Base-by-base conservation (phyloP, 2,329 filamentous ascomycete species). In the Clonostachys rosea region DNA sequence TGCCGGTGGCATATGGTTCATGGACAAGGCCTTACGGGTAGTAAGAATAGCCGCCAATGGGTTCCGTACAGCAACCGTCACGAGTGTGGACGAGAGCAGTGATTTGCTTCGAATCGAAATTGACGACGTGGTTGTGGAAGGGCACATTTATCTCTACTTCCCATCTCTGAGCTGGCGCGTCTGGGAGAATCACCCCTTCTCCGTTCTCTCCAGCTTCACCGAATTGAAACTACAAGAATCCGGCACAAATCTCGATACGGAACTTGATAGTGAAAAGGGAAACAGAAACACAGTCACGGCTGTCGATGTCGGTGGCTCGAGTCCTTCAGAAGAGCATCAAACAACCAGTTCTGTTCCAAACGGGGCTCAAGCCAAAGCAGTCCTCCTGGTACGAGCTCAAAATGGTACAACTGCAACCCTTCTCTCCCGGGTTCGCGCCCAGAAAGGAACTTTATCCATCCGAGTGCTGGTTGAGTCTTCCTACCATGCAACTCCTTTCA, bases 171-270 rank as follows among this genome's bases (percentile, higher is more conserved):
- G 55, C 35, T 66, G 66, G 64, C 51, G 56, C 2, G 53, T 68
- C 45, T 68, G 65, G 65, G 64, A 67, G 42, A 65, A 52, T 17
- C 65, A 68, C 41, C 65, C 66, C 5, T 65, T 68, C 45, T 67
- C 63, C 0, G 59, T 66, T 42, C 4, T 41, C 18, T 43, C 47
- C 14, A 36, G 13, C 36, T 49, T 48, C 34, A 30, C 24, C 24
- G 24, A 30, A 30, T 9, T 30, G 4, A 30, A 30, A 4, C 24
- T 8, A 30, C 24, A 30, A 30, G 8, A 10, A 3, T 16, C 43
- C 8, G 24, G 37, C 34, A 17, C 13, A 6, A 20, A 7, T n/a
- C 7, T 14, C 20, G 42, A 14, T 12, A n/a, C 18, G 30, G 34
- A 14, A 9, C 5, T 33, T 36, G 14, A 16, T 16, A 35, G 30